phyloP scores from a whole-genome alignment of 768 basidiomycete genomes.

The Nidularia pulvinata region DNA sequence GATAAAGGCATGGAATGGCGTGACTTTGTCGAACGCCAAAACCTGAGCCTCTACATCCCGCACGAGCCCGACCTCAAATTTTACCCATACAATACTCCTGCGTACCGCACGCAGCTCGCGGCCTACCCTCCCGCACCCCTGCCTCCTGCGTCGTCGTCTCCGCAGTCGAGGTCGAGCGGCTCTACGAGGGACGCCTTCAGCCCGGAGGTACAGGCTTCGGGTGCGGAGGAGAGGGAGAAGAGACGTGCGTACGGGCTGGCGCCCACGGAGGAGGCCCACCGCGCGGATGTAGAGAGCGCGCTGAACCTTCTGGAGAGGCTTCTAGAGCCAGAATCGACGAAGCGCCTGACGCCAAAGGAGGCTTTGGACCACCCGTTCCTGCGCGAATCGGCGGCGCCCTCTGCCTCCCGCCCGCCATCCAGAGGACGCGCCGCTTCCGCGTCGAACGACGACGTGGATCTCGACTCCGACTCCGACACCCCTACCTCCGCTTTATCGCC shows the following conservation, averaged over 20 bases:
- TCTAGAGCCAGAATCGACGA: slow-evolving; percentile 77
- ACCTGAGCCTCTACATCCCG: slow-evolving; percentile 65
- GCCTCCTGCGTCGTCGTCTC: slow-evolving; percentile 31
- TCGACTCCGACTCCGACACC: no score
- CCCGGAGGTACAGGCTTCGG: slow-evolving; percentile 2
- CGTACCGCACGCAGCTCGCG: slow-evolving; percentile 11
- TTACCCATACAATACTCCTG: slow-evolving; percentile 49
- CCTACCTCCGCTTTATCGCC: no score
- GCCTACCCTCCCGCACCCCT: slow-evolving; percentile 8
- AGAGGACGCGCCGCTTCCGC: no score
- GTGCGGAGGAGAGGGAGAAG: no score
- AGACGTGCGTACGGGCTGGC: no score
- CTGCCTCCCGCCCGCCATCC: slow-evolving; percentile 2
- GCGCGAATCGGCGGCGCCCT: slow-evolving; percentile 24
- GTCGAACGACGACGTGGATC: slow-evolving; percentile 21
- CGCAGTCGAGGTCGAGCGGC: slow-evolving; percentile 12
- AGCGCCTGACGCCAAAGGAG: slow-evolving; percentile 72
- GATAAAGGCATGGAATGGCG: slow-evolving; percentile 68
- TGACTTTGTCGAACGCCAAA: slow-evolving; percentile 75
- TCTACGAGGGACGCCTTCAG: slow-evolving; percentile 9
- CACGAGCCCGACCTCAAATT: slow-evolving; percentile 46
- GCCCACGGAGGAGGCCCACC: slow-evolving; percentile 36
- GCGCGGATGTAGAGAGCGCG: slow-evolving; percentile 58
- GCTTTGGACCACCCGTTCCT: slow-evolving; percentile 86
- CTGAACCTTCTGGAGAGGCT: slow-evolving; percentile 75